Percentiles rank a stretch among this genome's conserved stretches.
These are phyloP conservation scores for Colletotrichum somersetense DNA, from an alignment of 2,329 filamentous ascomycete species.

Conservation along the genomic window DNA sequence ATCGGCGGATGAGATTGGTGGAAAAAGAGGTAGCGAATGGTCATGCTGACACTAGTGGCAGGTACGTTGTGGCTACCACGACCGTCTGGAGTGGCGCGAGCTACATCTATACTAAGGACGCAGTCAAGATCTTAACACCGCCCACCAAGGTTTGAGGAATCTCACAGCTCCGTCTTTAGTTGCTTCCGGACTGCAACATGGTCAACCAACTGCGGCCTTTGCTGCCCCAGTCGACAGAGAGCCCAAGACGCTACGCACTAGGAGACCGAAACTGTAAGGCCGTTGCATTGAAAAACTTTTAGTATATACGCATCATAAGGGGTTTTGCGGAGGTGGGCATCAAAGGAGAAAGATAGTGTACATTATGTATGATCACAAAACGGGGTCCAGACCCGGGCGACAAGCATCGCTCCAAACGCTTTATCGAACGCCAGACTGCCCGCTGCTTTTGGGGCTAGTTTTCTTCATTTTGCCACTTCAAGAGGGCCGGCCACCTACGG, in stretches of 20 bases:
- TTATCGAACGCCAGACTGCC: neutral
- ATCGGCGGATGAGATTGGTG: no score
- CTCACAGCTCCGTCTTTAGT: neutral
- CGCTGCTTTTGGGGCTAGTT: neutral
- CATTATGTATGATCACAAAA: constrained; percentile 12
- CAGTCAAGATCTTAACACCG: constrained; percentile 81
- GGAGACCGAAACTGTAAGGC: neutral
- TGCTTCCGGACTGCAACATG: neutral
- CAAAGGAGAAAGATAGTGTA: constrained; percentile 1
- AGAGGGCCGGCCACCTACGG: neutral
- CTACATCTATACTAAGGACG: constrained; percentile 91
- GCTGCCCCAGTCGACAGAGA: neutral
- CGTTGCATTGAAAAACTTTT: neutral
- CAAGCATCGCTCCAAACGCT: neutral
- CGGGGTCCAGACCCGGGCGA: neutral
- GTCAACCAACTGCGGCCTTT: neutral
- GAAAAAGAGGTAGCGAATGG: neutral
- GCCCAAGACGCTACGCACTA: neutral
- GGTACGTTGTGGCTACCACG: constrained; percentile 87
- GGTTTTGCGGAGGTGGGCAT: neutral
- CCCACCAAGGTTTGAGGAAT: neutral
- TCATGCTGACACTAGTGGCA: constrained; percentile 56
- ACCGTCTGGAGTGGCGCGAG: constrained; percentile 95
- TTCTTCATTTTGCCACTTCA: neutral
- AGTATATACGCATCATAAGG: neutral